Evolutionary conservation across 257 asterid species (phyloP), one percentile per base, ranked within the genome.

Genomic region (Petrea volubilis): DNA sequence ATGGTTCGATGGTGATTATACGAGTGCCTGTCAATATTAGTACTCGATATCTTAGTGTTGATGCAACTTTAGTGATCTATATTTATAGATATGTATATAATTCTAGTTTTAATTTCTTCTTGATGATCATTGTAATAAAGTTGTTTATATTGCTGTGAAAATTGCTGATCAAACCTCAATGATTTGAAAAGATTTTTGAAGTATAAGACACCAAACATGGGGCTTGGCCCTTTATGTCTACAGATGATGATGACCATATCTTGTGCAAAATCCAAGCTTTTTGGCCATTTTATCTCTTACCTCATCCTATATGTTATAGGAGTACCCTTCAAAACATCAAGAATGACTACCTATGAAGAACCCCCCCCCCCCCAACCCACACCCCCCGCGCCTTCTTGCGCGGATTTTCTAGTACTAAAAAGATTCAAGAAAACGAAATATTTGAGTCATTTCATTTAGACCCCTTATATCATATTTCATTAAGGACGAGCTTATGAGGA

Each of bases 161-260:
- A 64, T 47, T 25, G 21, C 2, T 28, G 68, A 55, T 23, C 64
- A 40, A 57, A 20, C 3, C 61, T 64, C 34, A 78, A 67, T 74
- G 77, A 78, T 68, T 67, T 43, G 38, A 68, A 78, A 43, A 65
- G 1, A 40, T 64, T 63, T 51, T 53, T 34, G 10, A 47, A 3
- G 25, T 6, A 33, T 38, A 70, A 50, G 77, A 73, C 72, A 73
- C 66, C 62, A 74, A 76, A 77, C 78, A 74, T 76, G 82, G 58
- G 50, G 31, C 70, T 34, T 79, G 72, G 52, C 80, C 82, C 77
- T 73, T 79, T 67, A 61, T 82, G 87, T 79, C 80, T 51, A 50
- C 68, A 41, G 10, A 53, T 64, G 70, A 79, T 82, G 77, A 79
- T 74, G 80, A 76, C 77, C 74, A 82, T 23, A 82, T 82, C 84